Conservation (phyloP, 2,329 filamentous ascomycete genomes). For the Arachnopeziza araneosa region DNA sequence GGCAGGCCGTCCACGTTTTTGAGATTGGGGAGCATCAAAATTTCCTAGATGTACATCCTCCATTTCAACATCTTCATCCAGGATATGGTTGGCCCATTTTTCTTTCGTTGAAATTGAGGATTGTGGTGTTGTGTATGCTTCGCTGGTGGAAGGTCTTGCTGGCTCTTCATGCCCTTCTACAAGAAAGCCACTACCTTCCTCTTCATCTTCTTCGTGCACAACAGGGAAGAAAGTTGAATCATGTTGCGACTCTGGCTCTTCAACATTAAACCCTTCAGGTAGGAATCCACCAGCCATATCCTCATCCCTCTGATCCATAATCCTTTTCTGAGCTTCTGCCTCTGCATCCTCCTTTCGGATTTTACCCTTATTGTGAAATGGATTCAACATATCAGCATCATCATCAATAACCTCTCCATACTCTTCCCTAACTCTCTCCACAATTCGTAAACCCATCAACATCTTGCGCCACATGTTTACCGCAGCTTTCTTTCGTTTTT, state of each 20-base stretch:
- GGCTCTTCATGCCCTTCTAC: slow-evolving; percentile 23
- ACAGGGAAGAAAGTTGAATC: slow-evolving; percentile 28
- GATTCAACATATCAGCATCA: slow-evolving; percentile 49
- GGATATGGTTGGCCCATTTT: background rate
- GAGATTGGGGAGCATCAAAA: slow-evolving; percentile 4
- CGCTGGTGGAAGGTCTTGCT: slow-evolving; percentile 1
- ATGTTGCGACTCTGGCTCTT: slow-evolving; percentile 28
- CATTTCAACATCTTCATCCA: slow-evolving; percentile 15
- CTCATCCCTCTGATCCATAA: slow-evolving; percentile 36
- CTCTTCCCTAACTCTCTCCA: slow-evolving; percentile 68
- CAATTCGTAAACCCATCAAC: slow-evolving; percentile 76
- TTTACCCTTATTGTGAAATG: slow-evolving; percentile 40
- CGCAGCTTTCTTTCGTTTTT: slow-evolving; percentile 70
- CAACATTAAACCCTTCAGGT: slow-evolving; percentile 49
- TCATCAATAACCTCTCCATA: slow-evolving; percentile 59
- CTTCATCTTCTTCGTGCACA: slow-evolving; percentile 21
- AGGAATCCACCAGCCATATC: slow-evolving; percentile 58
- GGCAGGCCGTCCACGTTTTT: slow-evolving; percentile 18
- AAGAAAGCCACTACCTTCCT: slow-evolving; percentile 26
- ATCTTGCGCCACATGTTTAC: slow-evolving; percentile 81
- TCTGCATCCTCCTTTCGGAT: slow-evolving; percentile 23
- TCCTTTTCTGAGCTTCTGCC: slow-evolving; percentile 24
- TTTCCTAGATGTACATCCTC: slow-evolving; percentile 3
- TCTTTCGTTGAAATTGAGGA: slow-evolving; percentile 11
- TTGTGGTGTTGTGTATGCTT: slow-evolving; percentile 21